Base-by-base conservation (phyloP, 805 yeast genomes). In the Ogataea degrootiae region DNA sequence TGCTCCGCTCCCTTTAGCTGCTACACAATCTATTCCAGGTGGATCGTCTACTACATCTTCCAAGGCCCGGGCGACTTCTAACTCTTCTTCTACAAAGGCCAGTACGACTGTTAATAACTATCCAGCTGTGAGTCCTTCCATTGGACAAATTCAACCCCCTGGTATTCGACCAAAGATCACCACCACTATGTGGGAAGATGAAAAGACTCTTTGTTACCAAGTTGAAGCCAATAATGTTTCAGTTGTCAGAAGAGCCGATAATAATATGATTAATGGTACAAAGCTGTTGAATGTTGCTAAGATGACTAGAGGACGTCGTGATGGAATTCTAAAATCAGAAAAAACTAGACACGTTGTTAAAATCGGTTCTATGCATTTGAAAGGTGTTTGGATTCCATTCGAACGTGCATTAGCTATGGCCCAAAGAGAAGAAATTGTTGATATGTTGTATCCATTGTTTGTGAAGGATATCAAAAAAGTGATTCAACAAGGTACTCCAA, bases 181-280 rank as follows among this genome's bases (percentile, higher is more conserved):
- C 39, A 80, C 85, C 36, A 80, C 85, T 15, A 79, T 79, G 79
- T 82, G 87, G 87, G 86, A 81, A 62, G 86, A 81, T 58, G 86
- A 82, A 55, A 78, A 78, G 52, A 81, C 86, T 2, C 66, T 80
- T 41, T 82, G 87, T 57, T 82, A 81, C 61, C 87, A 82, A 61
- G 86, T 82, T 37, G 86, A 81, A 51, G 81, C 83, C 45, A 79
- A 81, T 57, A 80, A 80, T 44, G 82, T 82, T 37, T 69, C 79
- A 4, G 85, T 82, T 26, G 83, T 80, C 29, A 68, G 87, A 56
- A 69, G 87, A 53, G 85, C 83, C 33, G 87, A 82, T 58, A 82
- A 81, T 58, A 80, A 82, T 62, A 80, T 81, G 80, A 80, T 82
- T 58, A 82, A 82, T 59, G 87, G 86, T 35, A 82, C 87, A 23